These are phyloP conservation scores for Trypanosoma rangeli DNA, from an alignment of 208 protist genomes.

Conservation along the genomic window DNA sequence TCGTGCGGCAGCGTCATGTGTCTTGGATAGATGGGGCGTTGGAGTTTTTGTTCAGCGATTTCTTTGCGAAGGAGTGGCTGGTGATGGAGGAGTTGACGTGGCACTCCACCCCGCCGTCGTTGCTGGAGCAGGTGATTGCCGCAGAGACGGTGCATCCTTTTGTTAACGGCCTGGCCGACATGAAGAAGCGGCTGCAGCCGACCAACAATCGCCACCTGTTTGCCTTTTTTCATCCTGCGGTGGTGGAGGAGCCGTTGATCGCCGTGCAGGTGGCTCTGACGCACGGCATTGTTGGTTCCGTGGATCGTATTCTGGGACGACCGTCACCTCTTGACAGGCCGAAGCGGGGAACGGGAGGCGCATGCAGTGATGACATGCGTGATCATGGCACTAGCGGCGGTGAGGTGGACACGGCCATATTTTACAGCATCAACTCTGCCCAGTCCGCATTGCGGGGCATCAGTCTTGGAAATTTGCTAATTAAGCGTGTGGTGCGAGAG, in stretches of 20 bases:
- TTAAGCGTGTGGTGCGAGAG: conserved; percentile 86
- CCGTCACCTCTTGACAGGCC: conserved; percentile 33
- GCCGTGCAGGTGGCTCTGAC: conserved; percentile 83
- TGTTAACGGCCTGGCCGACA: conserved; percentile 46
- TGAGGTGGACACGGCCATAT: conserved; percentile 78
- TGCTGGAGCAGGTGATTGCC: conserved; percentile 79
- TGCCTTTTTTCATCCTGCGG: conserved; percentile 77
- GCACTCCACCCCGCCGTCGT: conserved; percentile 55
- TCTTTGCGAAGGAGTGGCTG: conserved; percentile 78
- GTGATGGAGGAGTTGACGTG: conserved; percentile 89
- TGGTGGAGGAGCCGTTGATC: conserved; percentile 84
- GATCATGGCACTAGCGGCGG: conserved; percentile 18
- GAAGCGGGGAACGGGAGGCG: background rate
- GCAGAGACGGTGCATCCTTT: conserved; percentile 81
- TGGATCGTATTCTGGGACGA: conserved; percentile 59
- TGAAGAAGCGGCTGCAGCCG: conserved; percentile 73
- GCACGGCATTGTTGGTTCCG: conserved; percentile 50
- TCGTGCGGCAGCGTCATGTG: conserved; percentile 48
- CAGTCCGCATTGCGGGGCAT: conserved; percentile 76
- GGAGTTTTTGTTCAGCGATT: conserved; percentile 65
- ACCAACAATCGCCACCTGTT: conserved; percentile 71
- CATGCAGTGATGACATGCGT: background rate
- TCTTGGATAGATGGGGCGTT: conserved; percentile 55
- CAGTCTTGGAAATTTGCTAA: conserved; percentile 85
- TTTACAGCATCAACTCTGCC: conserved; percentile 88